A percentile compares a stretch with the other conserved stretches of the same genome.
Conservation (phyloP, 1,284 basidiomycete species). For the Moesziomyces sp. region DNA sequence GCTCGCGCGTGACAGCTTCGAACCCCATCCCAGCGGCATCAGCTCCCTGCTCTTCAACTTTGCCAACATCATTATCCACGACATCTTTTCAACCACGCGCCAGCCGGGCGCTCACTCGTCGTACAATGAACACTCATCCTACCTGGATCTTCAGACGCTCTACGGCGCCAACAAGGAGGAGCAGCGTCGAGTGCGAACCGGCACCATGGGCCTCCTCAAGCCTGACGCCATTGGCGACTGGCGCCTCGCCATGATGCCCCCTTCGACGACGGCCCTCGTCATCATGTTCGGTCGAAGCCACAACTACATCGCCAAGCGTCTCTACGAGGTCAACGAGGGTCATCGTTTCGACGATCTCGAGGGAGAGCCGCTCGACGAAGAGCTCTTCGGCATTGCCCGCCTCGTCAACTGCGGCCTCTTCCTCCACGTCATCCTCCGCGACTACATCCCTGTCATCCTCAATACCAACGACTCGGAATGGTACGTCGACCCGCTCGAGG, state of each 20-base stretch:
- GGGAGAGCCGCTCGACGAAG: slow-evolving; percentile 51
- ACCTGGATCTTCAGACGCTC: slow-evolving; percentile 80
- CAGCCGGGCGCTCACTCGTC: slow-evolving; percentile 21
- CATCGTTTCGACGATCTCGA: slow-evolving; percentile 38
- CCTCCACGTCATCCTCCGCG: slow-evolving; percentile 49
- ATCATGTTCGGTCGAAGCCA: slow-evolving; percentile 76
- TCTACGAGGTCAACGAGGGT: slow-evolving; percentile 71
- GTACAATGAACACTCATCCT: slow-evolving; percentile 78
- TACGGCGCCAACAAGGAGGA: slow-evolving; percentile 69
- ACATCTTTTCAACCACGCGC: slow-evolving; percentile 56
- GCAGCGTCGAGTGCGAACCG: slow-evolving; percentile 23
- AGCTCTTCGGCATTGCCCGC: slow-evolving; percentile 49
- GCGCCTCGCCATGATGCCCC: slow-evolving; percentile 76
- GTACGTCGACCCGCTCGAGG: slow-evolving; percentile 51
- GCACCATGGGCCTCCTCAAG: slow-evolving; percentile 42
- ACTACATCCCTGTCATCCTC: slow-evolving; percentile 61
- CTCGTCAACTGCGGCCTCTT: slow-evolving; percentile 50
- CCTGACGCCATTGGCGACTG: slow-evolving; percentile 45
- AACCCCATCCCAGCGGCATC: slow-evolving; percentile 54
- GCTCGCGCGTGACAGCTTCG: slow-evolving; percentile 34
- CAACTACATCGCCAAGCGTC: slow-evolving; percentile 80
- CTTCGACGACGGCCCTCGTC: slow-evolving; percentile 76
- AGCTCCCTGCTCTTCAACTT: slow-evolving; percentile 57
- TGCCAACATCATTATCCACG: slow-evolving; percentile 63
- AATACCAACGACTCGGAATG: slow-evolving; percentile 55